Evolutionary conservation across 305 asterid genomes (phyloP).

Genomic region (Salvia sclarea): DNA sequence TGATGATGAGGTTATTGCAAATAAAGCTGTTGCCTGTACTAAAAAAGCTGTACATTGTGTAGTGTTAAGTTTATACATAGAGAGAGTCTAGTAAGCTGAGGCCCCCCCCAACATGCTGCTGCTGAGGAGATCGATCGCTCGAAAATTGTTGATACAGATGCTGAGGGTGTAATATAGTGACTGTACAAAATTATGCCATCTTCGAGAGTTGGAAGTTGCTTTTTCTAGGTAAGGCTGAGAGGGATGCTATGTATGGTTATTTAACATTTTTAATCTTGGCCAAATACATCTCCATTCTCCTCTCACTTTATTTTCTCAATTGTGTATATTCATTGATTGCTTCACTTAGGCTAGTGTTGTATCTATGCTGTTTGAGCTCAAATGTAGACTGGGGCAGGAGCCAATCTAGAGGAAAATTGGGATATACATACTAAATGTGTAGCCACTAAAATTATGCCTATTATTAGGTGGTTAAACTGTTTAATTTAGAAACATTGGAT

Average conservation of each 20-base stretch:
- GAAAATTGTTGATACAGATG: conserved; percentile 26
- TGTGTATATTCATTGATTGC: not conserved
- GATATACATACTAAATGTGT: not conserved
- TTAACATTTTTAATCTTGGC: conserved; percentile 48
- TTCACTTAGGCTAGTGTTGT: not conserved
- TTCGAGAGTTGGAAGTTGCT: conserved; percentile 50
- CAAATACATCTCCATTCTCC: conserved; percentile 22
- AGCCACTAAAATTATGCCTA: not conserved
- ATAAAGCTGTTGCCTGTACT: conserved; percentile 76
- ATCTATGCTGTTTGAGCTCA: not conserved
- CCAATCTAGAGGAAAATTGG: not conserved
- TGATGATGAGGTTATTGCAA: conserved; percentile 45
- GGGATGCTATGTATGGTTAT: conserved; percentile 44
- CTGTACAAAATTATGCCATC: conserved; percentile 73
- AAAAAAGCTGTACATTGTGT: conserved; percentile 76
- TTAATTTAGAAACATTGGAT: too few species aligned
- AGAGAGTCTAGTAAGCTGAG: conserved; percentile 60
- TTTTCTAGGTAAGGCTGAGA: conserved; percentile 54
- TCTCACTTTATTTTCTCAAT: not conserved
- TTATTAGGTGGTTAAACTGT: too few species aligned
- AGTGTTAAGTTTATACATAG: conserved; percentile 65
- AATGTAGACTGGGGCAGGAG: not conserved
- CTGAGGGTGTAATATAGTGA: conserved; percentile 59
- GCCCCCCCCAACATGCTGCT: conserved; percentile 45
- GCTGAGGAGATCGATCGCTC: conserved; percentile 39